These are phyloP conservation scores for Fraxinus pennsylvanica DNA, from an alignment of 257 asterid genomes.

Conservation along the genomic window DNA sequence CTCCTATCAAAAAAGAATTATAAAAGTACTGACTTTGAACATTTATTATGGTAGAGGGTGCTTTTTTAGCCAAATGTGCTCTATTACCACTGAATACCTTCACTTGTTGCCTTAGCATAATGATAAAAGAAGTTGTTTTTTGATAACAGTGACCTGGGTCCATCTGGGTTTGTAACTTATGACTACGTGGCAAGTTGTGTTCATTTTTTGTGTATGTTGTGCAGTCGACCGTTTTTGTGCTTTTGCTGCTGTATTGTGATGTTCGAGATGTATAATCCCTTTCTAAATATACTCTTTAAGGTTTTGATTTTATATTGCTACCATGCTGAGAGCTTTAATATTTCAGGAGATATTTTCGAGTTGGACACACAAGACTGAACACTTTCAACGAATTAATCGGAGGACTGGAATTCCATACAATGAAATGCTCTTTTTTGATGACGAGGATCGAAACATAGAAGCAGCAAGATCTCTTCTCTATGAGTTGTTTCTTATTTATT, in stretches of 20 bases:
- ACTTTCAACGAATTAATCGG: constrained; percentile 64
- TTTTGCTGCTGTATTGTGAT: not conserved
- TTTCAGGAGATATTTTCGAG: constrained; percentile 87
- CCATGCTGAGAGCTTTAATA: constrained; percentile 22
- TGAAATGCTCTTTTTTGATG: constrained; percentile 88
- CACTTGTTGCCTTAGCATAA: not conserved
- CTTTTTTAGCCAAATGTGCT: not conserved
- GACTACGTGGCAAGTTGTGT: not conserved
- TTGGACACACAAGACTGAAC: constrained; percentile 87
- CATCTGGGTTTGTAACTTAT: not conserved
- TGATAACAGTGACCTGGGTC: not conserved
- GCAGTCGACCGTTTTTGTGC: not conserved
- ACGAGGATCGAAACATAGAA: constrained; percentile 77
- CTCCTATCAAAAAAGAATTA: not conserved
- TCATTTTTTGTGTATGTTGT: not conserved
- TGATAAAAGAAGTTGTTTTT: too few relatives aligned
- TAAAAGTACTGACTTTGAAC: not conserved
- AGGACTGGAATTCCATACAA: constrained; percentile 65
- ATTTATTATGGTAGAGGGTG: not conserved
- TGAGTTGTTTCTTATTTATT: not conserved
- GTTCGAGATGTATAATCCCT: not conserved
- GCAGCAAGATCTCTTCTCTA: constrained; percentile 49
- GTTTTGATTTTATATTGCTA: constrained; percentile 7
- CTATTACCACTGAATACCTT: not conserved
- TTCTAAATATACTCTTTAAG: not conserved